phyloP scores from a whole-genome alignment of 768 basidiomycete genomes.

The Kwoniella botswanensis region DNA sequence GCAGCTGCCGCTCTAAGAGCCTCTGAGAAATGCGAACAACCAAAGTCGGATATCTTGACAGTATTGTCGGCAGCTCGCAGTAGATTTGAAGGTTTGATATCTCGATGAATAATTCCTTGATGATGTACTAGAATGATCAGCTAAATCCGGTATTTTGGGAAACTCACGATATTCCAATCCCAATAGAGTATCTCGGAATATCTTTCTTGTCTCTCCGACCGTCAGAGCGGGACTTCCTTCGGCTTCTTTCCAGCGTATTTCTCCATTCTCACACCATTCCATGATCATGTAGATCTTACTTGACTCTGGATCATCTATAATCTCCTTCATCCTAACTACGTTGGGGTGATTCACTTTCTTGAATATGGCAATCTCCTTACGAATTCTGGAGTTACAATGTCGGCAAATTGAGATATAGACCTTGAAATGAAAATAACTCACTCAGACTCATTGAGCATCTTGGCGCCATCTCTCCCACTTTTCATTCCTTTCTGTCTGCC shows the following conservation, averaged over 20 bases:
- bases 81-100: constrained; percentile 98
- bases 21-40: constrained; percentile 93
- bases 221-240: constrained; percentile 74
- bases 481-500: constrained; percentile 69
- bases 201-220: constrained; percentile 79
- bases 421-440: constrained; percentile 13
- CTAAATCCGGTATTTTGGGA: constrained; percentile 3
- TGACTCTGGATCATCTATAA: constrained; percentile 87
- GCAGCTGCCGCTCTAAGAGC: constrained; percentile 74
- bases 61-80: constrained; percentile 83
- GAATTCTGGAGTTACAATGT: constrained; percentile 65
- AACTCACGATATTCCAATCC: constrained; percentile 92
- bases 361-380: constrained; percentile 97
- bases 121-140: constrained; percentile 73
- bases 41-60: constrained; percentile 98
- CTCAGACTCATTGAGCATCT: constrained; percentile 50
- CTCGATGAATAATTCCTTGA: constrained; percentile 98
- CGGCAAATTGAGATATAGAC: not conserved
- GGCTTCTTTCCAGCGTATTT: constrained; percentile 82
- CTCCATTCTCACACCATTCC: constrained; percentile 94
- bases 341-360: constrained; percentile 92
- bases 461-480: constrained; percentile 39
- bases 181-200: constrained; percentile 89
- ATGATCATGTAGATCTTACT: constrained; percentile 95
- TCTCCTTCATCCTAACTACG: constrained; percentile 86